Conservation (phyloP, 108 stramenopile genomes). For the Cyclotella sp. region DNA sequence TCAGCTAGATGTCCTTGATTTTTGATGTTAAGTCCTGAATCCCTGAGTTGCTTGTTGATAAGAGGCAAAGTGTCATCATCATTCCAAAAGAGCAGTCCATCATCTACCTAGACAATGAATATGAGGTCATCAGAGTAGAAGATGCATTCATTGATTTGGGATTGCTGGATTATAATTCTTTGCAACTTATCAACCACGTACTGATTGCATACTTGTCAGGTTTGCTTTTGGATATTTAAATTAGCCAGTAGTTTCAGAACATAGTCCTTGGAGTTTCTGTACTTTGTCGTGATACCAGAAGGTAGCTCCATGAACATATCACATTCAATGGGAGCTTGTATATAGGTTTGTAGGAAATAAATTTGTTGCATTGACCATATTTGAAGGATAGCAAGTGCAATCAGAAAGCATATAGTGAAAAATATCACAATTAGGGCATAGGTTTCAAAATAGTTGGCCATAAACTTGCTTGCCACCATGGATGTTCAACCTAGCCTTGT, state of each 20-base stretch:
- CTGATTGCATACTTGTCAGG: conserved; percentile 44
- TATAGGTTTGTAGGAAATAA: conserved; percentile 54
- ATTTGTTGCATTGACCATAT: conserved; percentile 17
- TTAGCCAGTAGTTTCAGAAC: conserved; percentile 24
- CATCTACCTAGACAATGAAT: conserved; percentile 47
- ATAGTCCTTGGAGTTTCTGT: conserved; percentile 31
- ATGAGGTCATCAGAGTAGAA: conserved; percentile 43
- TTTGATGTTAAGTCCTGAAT: conserved; percentile 24
- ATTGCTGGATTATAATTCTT: too few relatives aligned
- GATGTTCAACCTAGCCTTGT: background rate
- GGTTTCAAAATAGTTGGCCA: background rate
- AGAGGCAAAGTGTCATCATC: conserved; percentile 11
- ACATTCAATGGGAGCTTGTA: conserved; percentile 52
- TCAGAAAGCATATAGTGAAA: background rate
- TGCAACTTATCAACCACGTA: conserved; percentile 33
- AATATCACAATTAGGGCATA: background rate
- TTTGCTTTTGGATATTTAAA: conserved; percentile 47
- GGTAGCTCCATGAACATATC: conserved; percentile 59
- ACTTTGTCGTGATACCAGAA: conserved; percentile 35
- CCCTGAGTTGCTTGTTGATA: conserved; percentile 29
- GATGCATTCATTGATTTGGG: conserved; percentile 52
- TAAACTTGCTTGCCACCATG: background rate
- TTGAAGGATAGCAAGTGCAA: background rate
- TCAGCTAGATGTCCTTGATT: conserved; percentile 43
- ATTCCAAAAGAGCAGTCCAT: conserved; percentile 35